Conservation (phyloP, 305 asterid genomes). For the Fraxinus xanthoxyloides region DNA sequence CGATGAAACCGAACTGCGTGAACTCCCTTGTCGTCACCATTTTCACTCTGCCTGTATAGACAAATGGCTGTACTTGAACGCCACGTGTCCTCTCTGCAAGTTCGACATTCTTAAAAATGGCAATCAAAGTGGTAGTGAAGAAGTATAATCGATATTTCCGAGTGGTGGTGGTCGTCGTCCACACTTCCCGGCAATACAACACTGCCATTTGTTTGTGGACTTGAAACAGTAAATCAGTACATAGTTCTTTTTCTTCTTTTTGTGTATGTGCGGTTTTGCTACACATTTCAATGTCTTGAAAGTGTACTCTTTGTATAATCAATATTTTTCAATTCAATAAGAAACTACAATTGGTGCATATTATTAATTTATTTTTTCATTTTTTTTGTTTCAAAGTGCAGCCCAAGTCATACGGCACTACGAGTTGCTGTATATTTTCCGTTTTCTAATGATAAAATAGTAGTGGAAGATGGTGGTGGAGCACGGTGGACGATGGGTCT, state of each 20-base stretch:
- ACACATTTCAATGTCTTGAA: slow-evolving; percentile 11
- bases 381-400: background rate
- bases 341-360: background rate
- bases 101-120: slow-evolving; percentile 74
- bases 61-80: slow-evolving; percentile 86
- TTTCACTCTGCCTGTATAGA: slow-evolving; percentile 84
- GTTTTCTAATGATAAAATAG: background rate
- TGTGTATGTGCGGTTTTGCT: slow-evolving; percentile 16
- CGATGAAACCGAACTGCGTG: slow-evolving; percentile 83
- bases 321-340: background rate
- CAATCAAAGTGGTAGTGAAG: slow-evolving; percentile 62
- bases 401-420: background rate
- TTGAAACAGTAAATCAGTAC: background rate
- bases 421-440: background rate
- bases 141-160: slow-evolving; percentile 35
- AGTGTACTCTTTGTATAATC: slow-evolving; percentile 21
- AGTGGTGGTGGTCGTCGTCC: background rate
- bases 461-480: background rate
- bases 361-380: background rate
- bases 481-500: background rate
- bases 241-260: slow-evolving; percentile 17
- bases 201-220: slow-evolving; percentile 24
- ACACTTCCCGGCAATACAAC: slow-evolving; percentile 4
- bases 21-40: slow-evolving; percentile 91
- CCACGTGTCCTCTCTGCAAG: slow-evolving; percentile 95